A percentile compares a stretch with the other conserved stretches of the same genome.
These are phyloP conservation scores for Salisapilia sapeloensis DNA, from an alignment of 352 stramenopile genomes.

Conservation along the genomic window DNA sequence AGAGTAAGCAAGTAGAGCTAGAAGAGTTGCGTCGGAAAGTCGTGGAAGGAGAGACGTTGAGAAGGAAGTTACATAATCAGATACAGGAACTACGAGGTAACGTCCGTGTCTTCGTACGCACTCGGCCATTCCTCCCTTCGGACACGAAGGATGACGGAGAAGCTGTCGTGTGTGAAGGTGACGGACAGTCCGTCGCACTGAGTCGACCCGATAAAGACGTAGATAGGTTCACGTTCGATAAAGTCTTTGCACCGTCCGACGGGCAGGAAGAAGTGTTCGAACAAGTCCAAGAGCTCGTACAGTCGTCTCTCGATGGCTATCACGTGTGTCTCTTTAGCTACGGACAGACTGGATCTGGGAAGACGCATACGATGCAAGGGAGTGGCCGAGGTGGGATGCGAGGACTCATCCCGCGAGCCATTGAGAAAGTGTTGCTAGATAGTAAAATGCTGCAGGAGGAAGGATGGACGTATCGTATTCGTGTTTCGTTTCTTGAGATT, in stretches of 20 bases:
- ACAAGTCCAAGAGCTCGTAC: constrained; percentile 95
- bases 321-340: constrained; percentile 95
- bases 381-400: constrained; percentile 89
- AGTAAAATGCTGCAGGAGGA: constrained; percentile 35
- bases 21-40: constrained; percentile 56
- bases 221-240: constrained; percentile 91
- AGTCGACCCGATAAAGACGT: constrained; percentile 29
- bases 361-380: constrained; percentile 97
- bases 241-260: constrained; percentile 86
- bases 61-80: constrained; percentile 95
- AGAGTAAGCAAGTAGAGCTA: constrained; percentile 52
- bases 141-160: constrained; percentile 29
- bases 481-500: constrained; percentile 98
- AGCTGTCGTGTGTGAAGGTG: constrained; percentile 48
- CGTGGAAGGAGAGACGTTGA: constrained; percentile 60
- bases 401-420: constrained; percentile 94
- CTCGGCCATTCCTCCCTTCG: constrained; percentile 79
- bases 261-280: constrained; percentile 93
- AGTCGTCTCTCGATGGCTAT: constrained; percentile 94
- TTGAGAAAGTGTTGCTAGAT: constrained; percentile 90
- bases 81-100: constrained; percentile 98
- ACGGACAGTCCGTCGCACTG: constrained; percentile 51
- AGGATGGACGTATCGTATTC: constrained; percentile 91
- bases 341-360: constrained; percentile 88
- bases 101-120: constrained; percentile 93